These are phyloP conservation scores for Lignosus rhinocerotis DNA, from an alignment of 1,284 basidiomycete species.

Conservation along the genomic window DNA sequence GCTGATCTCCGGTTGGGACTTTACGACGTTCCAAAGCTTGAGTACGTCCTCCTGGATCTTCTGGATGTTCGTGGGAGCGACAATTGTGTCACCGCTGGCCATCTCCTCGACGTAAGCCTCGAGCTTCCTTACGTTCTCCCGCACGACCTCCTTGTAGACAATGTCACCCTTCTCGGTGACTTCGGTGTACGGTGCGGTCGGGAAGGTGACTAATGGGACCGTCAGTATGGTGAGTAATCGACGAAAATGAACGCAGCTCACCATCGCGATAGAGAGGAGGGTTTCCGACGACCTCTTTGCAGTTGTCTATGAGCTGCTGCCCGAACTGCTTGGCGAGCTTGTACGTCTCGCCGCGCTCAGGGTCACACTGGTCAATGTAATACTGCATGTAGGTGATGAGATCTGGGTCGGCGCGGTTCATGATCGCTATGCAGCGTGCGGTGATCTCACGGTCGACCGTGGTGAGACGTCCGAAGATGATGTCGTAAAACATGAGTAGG, in stretches of 20 bases:
- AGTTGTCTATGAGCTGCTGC: conserved; percentile 95
- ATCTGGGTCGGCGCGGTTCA: conserved; percentile 94
- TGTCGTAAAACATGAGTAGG: conserved; percentile 95
- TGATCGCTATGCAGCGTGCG: conserved; percentile 95
- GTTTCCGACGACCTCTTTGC: conserved; percentile 79
- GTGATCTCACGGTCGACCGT: conserved; percentile 95
- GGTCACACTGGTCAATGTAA: conserved; percentile 84
- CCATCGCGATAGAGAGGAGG: conserved; percentile 93
- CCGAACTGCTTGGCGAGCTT: conserved; percentile 95
- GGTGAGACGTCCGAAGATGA: conserved; percentile 91
- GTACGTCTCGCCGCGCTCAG: conserved; percentile 88
- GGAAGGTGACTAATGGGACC: conserved; percentile 80
- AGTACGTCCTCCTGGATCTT: conserved; percentile 96
- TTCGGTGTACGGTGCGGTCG: conserved; percentile 95
- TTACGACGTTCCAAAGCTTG: conserved; percentile 97
- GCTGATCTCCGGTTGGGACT: conserved; percentile 94
- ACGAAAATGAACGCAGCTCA: conserved; percentile 38
- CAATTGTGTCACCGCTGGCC: conserved; percentile 90
- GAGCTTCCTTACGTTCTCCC: conserved; percentile 94
- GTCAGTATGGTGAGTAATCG: conserved; percentile 2
- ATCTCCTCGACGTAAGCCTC: conserved; percentile 99
- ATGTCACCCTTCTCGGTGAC: conserved; percentile 94
- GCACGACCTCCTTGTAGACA: conserved; percentile 91
- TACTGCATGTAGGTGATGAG: conserved; percentile 95
- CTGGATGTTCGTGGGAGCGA: conserved; percentile 85